A percentile compares a stretch with the other conserved stretches of the same genome.
Conservation (phyloP, 2,329 filamentous ascomycete genomes). For the Aschersonia sp. region DNA sequence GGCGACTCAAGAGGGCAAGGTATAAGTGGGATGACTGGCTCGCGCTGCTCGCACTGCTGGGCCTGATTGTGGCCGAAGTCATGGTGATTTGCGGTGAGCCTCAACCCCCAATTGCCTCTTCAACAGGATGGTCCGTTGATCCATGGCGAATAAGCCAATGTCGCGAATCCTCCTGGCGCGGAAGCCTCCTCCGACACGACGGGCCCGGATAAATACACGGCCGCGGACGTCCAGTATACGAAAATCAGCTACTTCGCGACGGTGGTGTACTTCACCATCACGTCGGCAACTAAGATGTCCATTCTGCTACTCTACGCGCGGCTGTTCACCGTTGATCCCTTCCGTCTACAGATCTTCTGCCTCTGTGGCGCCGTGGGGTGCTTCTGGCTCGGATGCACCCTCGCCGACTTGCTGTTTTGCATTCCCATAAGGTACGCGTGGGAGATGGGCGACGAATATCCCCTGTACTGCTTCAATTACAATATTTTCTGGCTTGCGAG, state of each 20-base stretch:
- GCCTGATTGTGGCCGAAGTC: too few relatives aligned
- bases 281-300: constrained; percentile 52
- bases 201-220: too few relatives aligned
- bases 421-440: not conserved
- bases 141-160: too few relatives aligned
- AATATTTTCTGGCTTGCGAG: not conserved
- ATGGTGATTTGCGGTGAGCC: too few relatives aligned
- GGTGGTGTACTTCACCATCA: constrained; percentile 13
- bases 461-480: not conserved
- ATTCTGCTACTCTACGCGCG: constrained; percentile 29
- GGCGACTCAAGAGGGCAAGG: too few relatives aligned
- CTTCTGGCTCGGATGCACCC: not conserved
- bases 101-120: too few relatives aligned
- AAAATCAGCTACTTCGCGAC: not conserved
- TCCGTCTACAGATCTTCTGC: not conserved
- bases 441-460: not conserved
- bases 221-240: too few relatives aligned
- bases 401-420: not conserved
- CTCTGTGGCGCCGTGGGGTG: not conserved
- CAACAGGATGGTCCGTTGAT: too few relatives aligned
- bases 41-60: too few relatives aligned
- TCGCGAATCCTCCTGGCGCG: too few relatives aligned
- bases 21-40: too few relatives aligned
- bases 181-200: too few relatives aligned
- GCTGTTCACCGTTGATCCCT: not conserved